These are phyloP conservation scores for Amanita jacksonii DNA, from an alignment of 768 basidiomycete genomes.

Conservation along the genomic window DNA sequence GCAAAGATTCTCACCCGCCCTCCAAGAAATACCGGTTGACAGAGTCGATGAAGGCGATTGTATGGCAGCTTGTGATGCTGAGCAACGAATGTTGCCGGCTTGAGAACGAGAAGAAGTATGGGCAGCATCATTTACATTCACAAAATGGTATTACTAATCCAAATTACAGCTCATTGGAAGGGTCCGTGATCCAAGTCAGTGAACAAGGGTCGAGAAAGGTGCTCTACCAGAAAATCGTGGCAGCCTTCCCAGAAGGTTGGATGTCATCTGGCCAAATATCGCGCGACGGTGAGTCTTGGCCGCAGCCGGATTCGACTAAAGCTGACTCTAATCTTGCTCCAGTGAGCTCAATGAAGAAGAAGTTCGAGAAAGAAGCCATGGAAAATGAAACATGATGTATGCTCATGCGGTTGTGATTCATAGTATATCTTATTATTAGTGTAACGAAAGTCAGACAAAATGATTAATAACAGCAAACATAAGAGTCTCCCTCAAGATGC, in stretches of 20 bases:
- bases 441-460: no score
- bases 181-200: constrained; percentile 60
- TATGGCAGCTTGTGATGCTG: constrained; percentile 74
- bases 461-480: no score
- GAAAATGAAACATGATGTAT: constrained; percentile 34
- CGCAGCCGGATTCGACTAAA: neutral
- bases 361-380: constrained; percentile 60
- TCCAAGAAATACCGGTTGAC: constrained; percentile 71
- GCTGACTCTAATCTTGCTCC: neutral
- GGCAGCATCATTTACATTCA: constrained; percentile 5
- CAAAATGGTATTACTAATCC: constrained; percentile 1
- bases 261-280: constrained; percentile 81
- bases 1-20: constrained; percentile 49
- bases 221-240: constrained; percentile 77
- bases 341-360: constrained; percentile 87
- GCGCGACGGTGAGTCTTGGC: constrained; percentile 57
- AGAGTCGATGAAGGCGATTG: constrained; percentile 67
- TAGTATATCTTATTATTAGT: constrained; percentile 11
- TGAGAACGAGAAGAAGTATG: constrained; percentile 38
- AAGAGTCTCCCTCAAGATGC: no score
- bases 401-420: neutral
- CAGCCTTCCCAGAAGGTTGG: constrained; percentile 79
- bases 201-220: constrained; percentile 75
- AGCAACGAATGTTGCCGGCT: constrained; percentile 75
- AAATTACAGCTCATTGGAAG: constrained; percentile 42